Percentiles rank a stretch among this genome's conserved stretches.
phyloP scores from a whole-genome alignment of 768 basidiomycete genomes.

The Podaxis sp. region DNA sequence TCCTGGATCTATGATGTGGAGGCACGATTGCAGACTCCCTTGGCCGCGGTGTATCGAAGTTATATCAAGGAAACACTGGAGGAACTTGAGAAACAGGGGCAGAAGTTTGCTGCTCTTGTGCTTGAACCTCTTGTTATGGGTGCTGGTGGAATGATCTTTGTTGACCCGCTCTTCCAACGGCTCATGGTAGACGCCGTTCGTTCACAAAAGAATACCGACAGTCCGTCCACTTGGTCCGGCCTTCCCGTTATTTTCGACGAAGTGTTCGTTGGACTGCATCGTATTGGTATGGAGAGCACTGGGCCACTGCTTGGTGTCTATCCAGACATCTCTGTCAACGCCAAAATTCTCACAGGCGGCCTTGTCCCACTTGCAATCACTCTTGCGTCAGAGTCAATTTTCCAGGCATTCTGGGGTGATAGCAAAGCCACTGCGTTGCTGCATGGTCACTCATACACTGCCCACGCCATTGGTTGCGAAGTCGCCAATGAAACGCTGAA shows the following conservation, averaged over 20 bases:
- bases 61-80: conserved; percentile 54
- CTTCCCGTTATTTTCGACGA: conserved; percentile 95
- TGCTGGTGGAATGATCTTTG: conserved; percentile 95
- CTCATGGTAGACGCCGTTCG: conserved; percentile 81
- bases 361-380: conserved; percentile 84
- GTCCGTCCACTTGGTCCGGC: conserved; percentile 47
- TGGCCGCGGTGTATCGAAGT: conserved; percentile 59
- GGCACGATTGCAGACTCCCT: conserved; percentile 48
- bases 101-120: conserved; percentile 67
- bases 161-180: conserved; percentile 94
- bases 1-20: conserved; percentile 68
- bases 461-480: conserved; percentile 89
- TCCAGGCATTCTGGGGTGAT: conserved; percentile 70
- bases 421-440: conserved; percentile 82
- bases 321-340: conserved; percentile 90
- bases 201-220: conserved; percentile 25
- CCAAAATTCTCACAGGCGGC: conserved; percentile 93
- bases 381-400: conserved; percentile 75
- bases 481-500: conserved; percentile 81
- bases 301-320: conserved; percentile 60
- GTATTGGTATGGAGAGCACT: conserved; percentile 69
- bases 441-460: conserved; percentile 96
- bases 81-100: conserved; percentile 34
- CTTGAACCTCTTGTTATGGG: conserved; percentile 93
- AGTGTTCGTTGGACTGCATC: conserved; percentile 91